Evolutionary conservation across 768 basidiomycete species (phyloP), one percentile per base, ranked within the genome.

Genomic region (Russula ochroleuca): DNA sequence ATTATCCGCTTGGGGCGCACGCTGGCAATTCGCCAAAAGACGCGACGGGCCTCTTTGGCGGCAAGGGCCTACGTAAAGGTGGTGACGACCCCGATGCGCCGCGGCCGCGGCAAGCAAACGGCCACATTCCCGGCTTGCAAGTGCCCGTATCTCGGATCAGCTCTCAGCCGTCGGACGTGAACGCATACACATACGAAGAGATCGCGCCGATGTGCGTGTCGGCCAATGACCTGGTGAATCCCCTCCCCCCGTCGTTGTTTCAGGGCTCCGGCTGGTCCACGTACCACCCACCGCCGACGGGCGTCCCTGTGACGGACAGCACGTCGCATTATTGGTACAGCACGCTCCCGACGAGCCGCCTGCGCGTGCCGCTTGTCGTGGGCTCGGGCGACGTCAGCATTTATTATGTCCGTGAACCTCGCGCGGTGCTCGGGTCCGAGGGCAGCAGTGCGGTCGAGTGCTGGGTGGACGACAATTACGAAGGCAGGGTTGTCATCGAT

Each of bases 191-290:
- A 4, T 96, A 89, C 73, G 84, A 90, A 72, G 97, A 98, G 74
- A 84, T 96, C 56, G 81, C 85, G 43, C 97, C 96, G 8, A 94
- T 82, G 77, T 98, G 97, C 74, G 94, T 92, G 0, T 88, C 87
- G 23, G 97, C 97, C n/a, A 96, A 98, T 75, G 95, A 99, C 73
- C 80, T 98, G 57, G 92, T 99, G 75, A 98, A 98, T 76, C 97
- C 97, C 1, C 81, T 98, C 0, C 96, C 96, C n/a, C 85, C 88
- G 0, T 92, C 91, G 35, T 76, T 98, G 69, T 98, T 98, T 78
- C 90, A 88, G 65, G 97, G 94, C 35, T 87, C 88, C 0, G 97
- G 97, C 7, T 99, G 96, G 96, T 80, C 82, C 64, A 83, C 83
- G 0, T 83, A 81, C 70, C 92, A 94, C 73, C 92, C 90, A 0